These are phyloP conservation scores for Calonectria crousiana DNA, from an alignment of 2,329 filamentous ascomycete species.

Conservation along the genomic window DNA sequence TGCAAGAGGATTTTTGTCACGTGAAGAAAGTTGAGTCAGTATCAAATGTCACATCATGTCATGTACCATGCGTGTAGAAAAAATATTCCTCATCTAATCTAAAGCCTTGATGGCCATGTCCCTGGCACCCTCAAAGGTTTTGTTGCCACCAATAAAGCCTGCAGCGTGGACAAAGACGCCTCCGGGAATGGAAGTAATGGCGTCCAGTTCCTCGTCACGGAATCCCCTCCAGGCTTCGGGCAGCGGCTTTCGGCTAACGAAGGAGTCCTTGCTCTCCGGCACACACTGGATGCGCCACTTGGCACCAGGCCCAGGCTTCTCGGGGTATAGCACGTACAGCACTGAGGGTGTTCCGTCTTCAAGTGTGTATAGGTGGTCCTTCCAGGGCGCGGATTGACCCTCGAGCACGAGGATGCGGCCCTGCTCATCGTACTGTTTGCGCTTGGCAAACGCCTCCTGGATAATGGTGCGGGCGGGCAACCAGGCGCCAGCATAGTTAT, in stretches of 20 bases:
- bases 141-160: slow-evolving; percentile 96
- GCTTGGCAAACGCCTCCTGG: slow-evolving; percentile 77
- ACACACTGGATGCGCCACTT: slow-evolving; percentile 97
- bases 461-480: slow-evolving; percentile 88
- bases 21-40: neutral
- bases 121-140: slow-evolving; percentile 88
- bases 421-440: slow-evolving; percentile 75
- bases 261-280: slow-evolving; percentile 85
- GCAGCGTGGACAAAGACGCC: slow-evolving; percentile 94
- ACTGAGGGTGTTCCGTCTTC: slow-evolving; percentile 74
- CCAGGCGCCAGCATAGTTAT: slow-evolving; percentile 83
- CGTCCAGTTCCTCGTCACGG: slow-evolving; percentile 86
- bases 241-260: slow-evolving; percentile 90
- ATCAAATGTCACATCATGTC: neutral
- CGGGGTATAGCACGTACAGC: slow-evolving; percentile 91
- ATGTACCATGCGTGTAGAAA: neutral
- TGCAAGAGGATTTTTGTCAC: neutral
- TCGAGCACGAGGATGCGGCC: slow-evolving; percentile 87
- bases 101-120: slow-evolving; percentile 86
- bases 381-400: slow-evolving; percentile 87
- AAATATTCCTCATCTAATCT: slow-evolving; percentile 41
- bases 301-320: slow-evolving; percentile 78
- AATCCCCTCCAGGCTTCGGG: slow-evolving; percentile 94
- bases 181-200: slow-evolving; percentile 75
- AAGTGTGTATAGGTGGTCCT: slow-evolving; percentile 92